Conservation (phyloP, 805 yeast species). For the Yarrowia alimentaria region DNA sequence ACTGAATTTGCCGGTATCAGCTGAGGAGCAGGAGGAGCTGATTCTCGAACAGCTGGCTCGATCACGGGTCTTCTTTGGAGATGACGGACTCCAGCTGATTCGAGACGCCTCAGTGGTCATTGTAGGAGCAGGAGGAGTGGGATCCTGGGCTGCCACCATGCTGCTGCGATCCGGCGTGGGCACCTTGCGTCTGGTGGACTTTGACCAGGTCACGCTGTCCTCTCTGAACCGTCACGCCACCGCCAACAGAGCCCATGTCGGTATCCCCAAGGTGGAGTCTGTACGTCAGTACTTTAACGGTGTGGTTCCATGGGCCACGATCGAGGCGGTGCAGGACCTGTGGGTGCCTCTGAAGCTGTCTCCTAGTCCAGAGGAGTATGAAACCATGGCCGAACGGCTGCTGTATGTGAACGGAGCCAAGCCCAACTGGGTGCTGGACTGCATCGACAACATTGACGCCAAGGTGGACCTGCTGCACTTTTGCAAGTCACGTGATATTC, state of each 20-base stretch:
- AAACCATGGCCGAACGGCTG: constrained; percentile 57
- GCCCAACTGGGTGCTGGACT: constrained; percentile 85
- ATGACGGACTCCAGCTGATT: constrained; percentile 73
- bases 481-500: constrained; percentile 58
- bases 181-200: constrained; percentile 76
- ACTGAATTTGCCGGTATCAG: no score
- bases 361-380: constrained; percentile 55
- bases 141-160: constrained; percentile 94
- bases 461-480: constrained; percentile 83
- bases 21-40: constrained; percentile 51
- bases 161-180: constrained; percentile 87
- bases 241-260: constrained; percentile 89
- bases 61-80: constrained; percentile 87
- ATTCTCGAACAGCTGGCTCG: constrained; percentile 90
- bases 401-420: constrained; percentile 38
- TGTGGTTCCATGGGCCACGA: constrained; percentile 91
- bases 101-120: constrained; percentile 72
- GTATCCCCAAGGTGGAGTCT: constrained; percentile 83
- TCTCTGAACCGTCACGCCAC: constrained; percentile 93
- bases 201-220: constrained; percentile 92
- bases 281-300: constrained; percentile 62
- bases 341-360: constrained; percentile 47
- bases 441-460: constrained; percentile 96
- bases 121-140: constrained; percentile 97
- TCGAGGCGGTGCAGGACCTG: constrained; percentile 73